phyloP scores from a whole-genome alignment of 805 yeast genomes.

The Saturnispora ahearnii region DNA sequence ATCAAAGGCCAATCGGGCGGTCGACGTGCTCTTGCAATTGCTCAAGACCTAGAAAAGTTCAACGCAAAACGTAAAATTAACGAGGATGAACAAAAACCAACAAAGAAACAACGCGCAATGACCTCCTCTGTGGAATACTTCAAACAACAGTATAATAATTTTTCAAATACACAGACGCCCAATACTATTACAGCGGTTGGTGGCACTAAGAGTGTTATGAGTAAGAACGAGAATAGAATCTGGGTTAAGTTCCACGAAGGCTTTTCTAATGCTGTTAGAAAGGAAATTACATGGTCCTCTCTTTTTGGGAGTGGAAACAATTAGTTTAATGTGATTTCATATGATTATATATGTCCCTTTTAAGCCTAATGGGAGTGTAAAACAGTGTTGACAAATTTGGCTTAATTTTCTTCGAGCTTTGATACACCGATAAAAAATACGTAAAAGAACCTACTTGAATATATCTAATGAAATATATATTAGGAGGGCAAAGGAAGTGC shows the following conservation, averaged over 20 bases:
- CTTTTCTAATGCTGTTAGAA: conserved; percentile 82
- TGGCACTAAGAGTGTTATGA: conserved; percentile 14
- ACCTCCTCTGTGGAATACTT: conserved; percentile 32
- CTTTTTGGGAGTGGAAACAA: conserved; percentile 32
- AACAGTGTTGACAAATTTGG: too few relatives aligned
- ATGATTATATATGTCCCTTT: too few relatives aligned
- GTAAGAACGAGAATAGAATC: conserved; percentile 30
- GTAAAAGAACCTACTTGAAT: too few relatives aligned
- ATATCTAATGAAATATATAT: too few relatives aligned
- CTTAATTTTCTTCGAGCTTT: too few relatives aligned
- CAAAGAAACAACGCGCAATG: conserved; percentile 2
- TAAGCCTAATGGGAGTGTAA: too few relatives aligned
- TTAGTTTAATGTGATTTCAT: too few relatives aligned
- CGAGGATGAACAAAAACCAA: neutral
- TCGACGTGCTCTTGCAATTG: neutral
- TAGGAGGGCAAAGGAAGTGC: too few relatives aligned
- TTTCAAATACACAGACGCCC: neutral
- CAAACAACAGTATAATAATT: conserved; percentile 32
- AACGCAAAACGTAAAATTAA: neutral
- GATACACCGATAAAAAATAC: too few relatives aligned
- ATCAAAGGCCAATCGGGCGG: neutral
- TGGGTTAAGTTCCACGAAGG: conserved; percentile 96
- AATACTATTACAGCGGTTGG: neutral
- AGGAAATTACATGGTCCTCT: conserved; percentile 68
- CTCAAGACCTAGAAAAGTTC: neutral